Percentiles rank a stretch among this genome's conserved stretches.
Conservation (phyloP, 108 stramenopile species). For the Pseudonitzschia multiseries region DNA sequence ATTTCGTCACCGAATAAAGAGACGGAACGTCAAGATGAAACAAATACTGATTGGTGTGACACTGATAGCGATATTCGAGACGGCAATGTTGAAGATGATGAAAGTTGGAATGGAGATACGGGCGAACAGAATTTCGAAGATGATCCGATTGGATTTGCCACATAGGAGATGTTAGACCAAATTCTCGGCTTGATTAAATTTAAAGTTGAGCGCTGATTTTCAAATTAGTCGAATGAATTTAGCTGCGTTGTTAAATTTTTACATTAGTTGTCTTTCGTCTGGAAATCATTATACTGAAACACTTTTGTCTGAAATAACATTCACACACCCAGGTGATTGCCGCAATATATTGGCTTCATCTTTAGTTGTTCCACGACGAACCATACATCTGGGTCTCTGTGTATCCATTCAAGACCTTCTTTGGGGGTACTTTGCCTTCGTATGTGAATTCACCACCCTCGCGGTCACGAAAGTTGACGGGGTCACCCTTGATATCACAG, state of each 20-base stretch:
- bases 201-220: too few relatives aligned
- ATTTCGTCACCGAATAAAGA: conserved; percentile 19
- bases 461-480: conserved; percentile 97
- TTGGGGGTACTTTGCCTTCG: conserved; percentile 87
- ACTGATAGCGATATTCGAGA: conserved; percentile 26
- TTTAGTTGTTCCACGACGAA: conserved; percentile 83
- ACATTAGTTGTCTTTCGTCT: too few relatives aligned
- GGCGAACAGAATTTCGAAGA: neutral
- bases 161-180: neutral
- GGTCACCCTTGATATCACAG: conserved; percentile 93
- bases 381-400: conserved; percentile 97
- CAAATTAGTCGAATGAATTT: too few relatives aligned
- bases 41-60: conserved; percentile 25
- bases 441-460: conserved; percentile 89
- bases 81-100: neutral
- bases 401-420: conserved; percentile 81
- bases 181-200: too few relatives aligned
- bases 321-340: neutral
- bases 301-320: neutral
- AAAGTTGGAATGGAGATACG: neutral
- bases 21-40: neutral
- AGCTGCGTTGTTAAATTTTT: too few relatives aligned
- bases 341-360: neutral
- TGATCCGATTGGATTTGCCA: neutral
- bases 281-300: neutral